A percentile compares a stretch with the other conserved stretches of the same genome.
phyloP scores from a whole-genome alignment of 768 basidiomycete genomes.

The Lactarius quietus region DNA sequence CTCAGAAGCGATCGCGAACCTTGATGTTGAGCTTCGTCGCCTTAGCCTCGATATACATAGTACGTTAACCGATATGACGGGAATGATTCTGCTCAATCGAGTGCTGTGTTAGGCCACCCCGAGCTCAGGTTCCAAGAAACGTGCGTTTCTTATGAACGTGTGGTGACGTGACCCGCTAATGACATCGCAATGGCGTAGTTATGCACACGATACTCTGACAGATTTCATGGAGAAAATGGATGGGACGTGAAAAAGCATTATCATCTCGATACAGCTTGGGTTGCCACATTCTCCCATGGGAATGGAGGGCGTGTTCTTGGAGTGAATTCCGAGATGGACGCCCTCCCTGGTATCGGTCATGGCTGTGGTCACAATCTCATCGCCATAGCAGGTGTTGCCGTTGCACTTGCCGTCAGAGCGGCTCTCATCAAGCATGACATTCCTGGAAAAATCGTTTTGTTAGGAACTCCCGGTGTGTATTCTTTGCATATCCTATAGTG shows the following conservation, averaged over 20 bases:
- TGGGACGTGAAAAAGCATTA: slow-evolving; percentile 61
- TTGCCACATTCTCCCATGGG: slow-evolving; percentile 61
- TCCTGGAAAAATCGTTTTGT: slow-evolving; percentile 61
- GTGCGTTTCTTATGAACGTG: slow-evolving; percentile 34
- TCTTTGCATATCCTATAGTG: not conserved
- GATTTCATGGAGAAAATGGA: slow-evolving; percentile 59
- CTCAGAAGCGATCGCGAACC: slow-evolving; percentile 47
- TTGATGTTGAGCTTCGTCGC: slow-evolving; percentile 52
- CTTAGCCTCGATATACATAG: slow-evolving; percentile 75
- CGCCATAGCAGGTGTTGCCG: slow-evolving; percentile 68
- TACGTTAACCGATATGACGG: slow-evolving; percentile 31
- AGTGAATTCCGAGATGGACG: slow-evolving; percentile 70
- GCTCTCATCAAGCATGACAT: slow-evolving; percentile 61
- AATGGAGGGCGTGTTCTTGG: slow-evolving; percentile 68
- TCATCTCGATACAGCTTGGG: slow-evolving; percentile 71
- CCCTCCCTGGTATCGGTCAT: slow-evolving; percentile 45
- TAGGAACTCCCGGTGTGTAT: slow-evolving; percentile 70
- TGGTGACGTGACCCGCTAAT: not conserved
- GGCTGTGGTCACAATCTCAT: slow-evolving; percentile 85
- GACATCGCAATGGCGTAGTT: slow-evolving; percentile 36
- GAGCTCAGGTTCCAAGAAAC: slow-evolving; percentile 66
- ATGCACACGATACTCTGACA: slow-evolving; percentile 70
- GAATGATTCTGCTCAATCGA: slow-evolving; percentile 1
- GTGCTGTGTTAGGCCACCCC: slow-evolving; percentile 50
- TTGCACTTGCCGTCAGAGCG: slow-evolving; percentile 64